Percentiles rank a stretch among this genome's conserved stretches.
Evolutionary conservation across 306 rosid genomes (phyloP).

Genomic region (Echinosophora koreensis): DNA sequence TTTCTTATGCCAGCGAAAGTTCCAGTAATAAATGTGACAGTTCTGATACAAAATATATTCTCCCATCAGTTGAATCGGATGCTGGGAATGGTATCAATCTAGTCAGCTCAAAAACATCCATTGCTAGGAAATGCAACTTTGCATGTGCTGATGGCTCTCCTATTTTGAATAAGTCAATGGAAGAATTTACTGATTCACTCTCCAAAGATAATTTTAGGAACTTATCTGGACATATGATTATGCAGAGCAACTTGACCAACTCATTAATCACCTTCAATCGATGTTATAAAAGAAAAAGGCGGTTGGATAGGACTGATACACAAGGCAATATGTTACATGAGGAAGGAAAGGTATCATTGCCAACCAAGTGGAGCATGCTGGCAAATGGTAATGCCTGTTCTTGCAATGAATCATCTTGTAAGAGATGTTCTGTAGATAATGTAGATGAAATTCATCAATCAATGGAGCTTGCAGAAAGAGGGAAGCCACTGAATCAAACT

Average conservation of each 20-base stretch:
- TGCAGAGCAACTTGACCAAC: constrained; percentile 13
- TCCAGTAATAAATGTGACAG: background rate
- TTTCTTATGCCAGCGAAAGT: background rate
- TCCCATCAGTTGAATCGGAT: constrained; percentile 8
- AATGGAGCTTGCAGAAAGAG: constrained; percentile 31
- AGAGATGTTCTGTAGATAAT: constrained; percentile 28
- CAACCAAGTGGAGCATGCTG: constrained; percentile 33
- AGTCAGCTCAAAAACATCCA: constrained; percentile 24
- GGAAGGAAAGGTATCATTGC: constrained; percentile 29
- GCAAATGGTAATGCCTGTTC: constrained; percentile 32
- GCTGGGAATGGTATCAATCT: constrained; percentile 17
- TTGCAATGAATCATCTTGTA: constrained; percentile 25
- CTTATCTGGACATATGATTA: constrained; percentile 12
- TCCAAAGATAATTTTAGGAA: constrained; percentile 31
- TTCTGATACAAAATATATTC: constrained; percentile 24
- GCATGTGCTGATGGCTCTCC: constrained; percentile 30
- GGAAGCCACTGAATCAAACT: background rate
- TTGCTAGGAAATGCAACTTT: constrained; percentile 19
- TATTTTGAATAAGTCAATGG: constrained; percentile 35
- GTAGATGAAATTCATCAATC: constrained; percentile 32
- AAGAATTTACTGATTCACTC: constrained; percentile 37
- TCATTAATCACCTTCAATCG: constrained; percentile 53
- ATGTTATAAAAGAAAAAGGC: constrained; percentile 49
- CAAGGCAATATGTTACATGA: constrained; percentile 14
- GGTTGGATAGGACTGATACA: constrained; percentile 16